Evolutionary conservation across 2,329 filamentous ascomycete species (phyloP).

Genomic region (Colletotrichum gigasporum): DNA sequence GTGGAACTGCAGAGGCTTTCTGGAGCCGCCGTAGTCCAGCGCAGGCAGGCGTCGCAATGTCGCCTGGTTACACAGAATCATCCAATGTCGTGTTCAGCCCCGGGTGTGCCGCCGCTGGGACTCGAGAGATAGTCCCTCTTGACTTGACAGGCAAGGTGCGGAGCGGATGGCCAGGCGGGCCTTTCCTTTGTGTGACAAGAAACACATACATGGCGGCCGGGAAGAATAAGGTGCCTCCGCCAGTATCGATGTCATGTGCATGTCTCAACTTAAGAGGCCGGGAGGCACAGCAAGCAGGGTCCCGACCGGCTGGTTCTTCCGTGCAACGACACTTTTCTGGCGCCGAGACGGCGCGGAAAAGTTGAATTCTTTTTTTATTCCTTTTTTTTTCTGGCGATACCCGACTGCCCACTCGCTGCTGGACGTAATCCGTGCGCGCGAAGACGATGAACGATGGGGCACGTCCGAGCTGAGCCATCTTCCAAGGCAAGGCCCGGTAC

Average conservation of each 20-base stretch:
- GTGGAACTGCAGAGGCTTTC: background rate
- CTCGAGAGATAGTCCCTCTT: too few species aligned
- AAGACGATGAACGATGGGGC: background rate
- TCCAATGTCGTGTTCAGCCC: background rate
- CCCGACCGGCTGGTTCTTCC: conserved; percentile 9
- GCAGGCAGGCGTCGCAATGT: background rate
- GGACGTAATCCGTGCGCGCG: background rate
- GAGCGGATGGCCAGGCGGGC: background rate
- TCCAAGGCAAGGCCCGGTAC: background rate
- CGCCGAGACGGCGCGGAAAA: background rate
- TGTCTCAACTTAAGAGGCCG: background rate
- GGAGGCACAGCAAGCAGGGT: background rate
- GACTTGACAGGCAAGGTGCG: too few species aligned
- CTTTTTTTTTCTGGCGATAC: too few species aligned
- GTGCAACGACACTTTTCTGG: background rate
- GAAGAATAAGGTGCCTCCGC: background rate
- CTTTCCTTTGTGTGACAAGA: background rate
- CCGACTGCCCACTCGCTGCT: too few species aligned
- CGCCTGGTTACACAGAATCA: background rate
- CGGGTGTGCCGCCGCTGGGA: background rate
- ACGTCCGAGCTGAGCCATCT: background rate
- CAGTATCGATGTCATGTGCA: background rate
- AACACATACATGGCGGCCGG: background rate
- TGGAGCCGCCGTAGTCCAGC: background rate
- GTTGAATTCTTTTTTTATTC: background rate